Evolutionary conservation across 2,329 filamentous ascomycete species (phyloP).

Genomic region (Boeremia exigua): DNA sequence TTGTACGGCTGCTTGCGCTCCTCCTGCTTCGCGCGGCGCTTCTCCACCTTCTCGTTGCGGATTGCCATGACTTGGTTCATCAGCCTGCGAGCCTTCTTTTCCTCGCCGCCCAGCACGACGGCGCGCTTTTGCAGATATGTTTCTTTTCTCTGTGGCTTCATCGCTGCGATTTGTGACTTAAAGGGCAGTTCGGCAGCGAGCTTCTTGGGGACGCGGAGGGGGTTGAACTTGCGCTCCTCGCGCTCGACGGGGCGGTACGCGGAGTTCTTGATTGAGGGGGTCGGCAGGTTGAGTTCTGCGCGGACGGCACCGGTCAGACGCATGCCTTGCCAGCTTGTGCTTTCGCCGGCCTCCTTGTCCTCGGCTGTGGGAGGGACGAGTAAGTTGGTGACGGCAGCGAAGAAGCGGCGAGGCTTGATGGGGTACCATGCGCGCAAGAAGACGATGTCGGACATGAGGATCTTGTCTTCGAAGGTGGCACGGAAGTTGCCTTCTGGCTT

Average conservation of each 20-base stretch:
- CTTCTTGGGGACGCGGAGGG: constrained; percentile 76
- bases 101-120: constrained; percentile 82
- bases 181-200: constrained; percentile 86
- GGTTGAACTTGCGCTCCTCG: constrained; percentile 59
- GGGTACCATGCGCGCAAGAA: constrained; percentile 98
- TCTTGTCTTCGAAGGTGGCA: constrained; percentile 98
- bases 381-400: constrained; percentile 94
- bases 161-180: constrained; percentile 86
- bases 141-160: constrained; percentile 77
- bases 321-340: constrained; percentile 80
- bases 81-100: constrained; percentile 84
- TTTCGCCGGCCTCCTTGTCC: constrained; percentile 40
- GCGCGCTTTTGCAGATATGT: constrained; percentile 97
- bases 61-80: constrained; percentile 93
- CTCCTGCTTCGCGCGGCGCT: constrained; percentile 84
- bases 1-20: constrained; percentile 80
- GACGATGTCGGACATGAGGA: constrained; percentile 94
- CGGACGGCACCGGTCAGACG: constrained; percentile 92
- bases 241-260: constrained; percentile 73
- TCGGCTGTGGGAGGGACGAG: constrained; percentile 62
- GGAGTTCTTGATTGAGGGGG: constrained; percentile 82
- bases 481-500: constrained; percentile 96
- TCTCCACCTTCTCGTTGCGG: constrained; percentile 87
- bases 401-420: constrained; percentile 92
- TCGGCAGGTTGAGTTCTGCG: constrained; percentile 73